Evolutionary conservation across 352 stramenopile species (phyloP), one percentile per base, ranked within the genome.

Genomic region (Elongisporangium undulatum): DNA sequence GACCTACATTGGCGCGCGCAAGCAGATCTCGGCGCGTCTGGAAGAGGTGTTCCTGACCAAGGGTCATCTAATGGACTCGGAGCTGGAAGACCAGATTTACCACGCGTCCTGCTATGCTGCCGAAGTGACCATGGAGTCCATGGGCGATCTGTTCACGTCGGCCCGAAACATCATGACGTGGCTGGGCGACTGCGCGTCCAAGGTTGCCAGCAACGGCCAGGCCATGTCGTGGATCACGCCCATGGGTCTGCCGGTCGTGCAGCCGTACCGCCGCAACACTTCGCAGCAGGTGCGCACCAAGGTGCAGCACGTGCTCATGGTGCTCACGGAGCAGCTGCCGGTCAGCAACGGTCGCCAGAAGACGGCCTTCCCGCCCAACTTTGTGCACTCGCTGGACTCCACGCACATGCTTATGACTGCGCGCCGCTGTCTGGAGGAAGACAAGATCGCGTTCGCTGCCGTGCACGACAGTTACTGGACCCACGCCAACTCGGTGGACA

Each of bases 391-490:
- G 12, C 77, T 99, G 17, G 98, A 99, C 72, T 99, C 96, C 48
- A 99, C 97, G 15, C 98, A 99, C 79, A 99, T 99, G 97, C 84
- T 99, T 56, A 86, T 99, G 82, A 99, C 98, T 34, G 93, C 95
- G 12, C 72, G 96, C 13, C 92, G 97, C 60, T 99, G 98, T 78
- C 67, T 94, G 2, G 82, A 90, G 45, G 82, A 91, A 6, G 85
- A 99, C 58, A 79, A 95, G 55, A 90, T 95, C 56, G 74, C 85
- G 34, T 99, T 99, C 72, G 95, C 97, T 4, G 97, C 97, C 23
- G 98, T 99, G 49, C 98, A 99, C 74, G 98, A 99, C 69, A 98
- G 85, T 62, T 99, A 99, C 77, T 99, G 98, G 98, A 99, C 96
- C 34, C 97, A 99, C 85, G 89, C 98, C 23, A 82, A 66, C 62